Evolutionary conservation across 805 yeast genomes (phyloP).

Genomic region (Starmerella sirachaensis): DNA sequence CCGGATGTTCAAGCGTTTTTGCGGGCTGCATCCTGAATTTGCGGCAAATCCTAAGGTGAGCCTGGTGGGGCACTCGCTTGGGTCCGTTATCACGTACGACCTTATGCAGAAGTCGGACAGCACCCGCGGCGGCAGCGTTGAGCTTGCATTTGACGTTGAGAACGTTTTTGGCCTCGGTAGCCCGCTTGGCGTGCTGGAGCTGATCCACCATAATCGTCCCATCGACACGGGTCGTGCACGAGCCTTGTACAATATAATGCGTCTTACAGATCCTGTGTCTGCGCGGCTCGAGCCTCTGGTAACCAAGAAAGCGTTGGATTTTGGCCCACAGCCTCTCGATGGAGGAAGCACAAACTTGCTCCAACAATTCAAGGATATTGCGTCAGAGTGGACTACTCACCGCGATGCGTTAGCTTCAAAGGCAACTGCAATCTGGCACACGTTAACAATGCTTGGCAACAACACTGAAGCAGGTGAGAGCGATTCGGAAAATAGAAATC

Average conservation of each 20-base stretch:
- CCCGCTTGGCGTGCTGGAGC: slow-evolving; percentile 76
- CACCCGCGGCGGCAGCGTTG: too few species aligned
- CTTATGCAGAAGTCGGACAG: slow-evolving; percentile 35
- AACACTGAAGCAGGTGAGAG: background rate
- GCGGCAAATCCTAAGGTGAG: slow-evolving; percentile 58
- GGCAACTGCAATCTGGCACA: slow-evolving; percentile 15
- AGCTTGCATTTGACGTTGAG: slow-evolving; percentile 58
- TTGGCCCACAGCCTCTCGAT: slow-evolving; percentile 48
- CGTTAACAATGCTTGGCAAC: slow-evolving; percentile 2
- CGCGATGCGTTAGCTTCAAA: slow-evolving; percentile 19
- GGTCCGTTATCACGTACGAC: slow-evolving; percentile 75
- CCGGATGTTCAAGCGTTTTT: slow-evolving; percentile 44
- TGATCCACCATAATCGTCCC: slow-evolving; percentile 45
- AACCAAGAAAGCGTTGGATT: slow-evolving; percentile 34
- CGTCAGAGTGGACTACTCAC: slow-evolving; percentile 28
- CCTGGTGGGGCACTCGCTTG: slow-evolving; percentile 81
- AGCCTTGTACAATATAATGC: slow-evolving; percentile 69
- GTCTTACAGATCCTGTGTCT: slow-evolving; percentile 85
- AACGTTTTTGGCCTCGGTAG: slow-evolving; percentile 76
- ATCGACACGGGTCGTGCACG: slow-evolving; percentile 32
- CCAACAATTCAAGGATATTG: slow-evolving; percentile 32
- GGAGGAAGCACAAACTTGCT: slow-evolving; percentile 35
- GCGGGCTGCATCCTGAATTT: slow-evolving; percentile 54
- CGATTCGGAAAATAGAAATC: background rate
- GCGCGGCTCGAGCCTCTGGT: slow-evolving; percentile 82